phyloP scores from a whole-genome alignment of 2,329 filamentous ascomycete species.

The Curvularia sp. region DNA sequence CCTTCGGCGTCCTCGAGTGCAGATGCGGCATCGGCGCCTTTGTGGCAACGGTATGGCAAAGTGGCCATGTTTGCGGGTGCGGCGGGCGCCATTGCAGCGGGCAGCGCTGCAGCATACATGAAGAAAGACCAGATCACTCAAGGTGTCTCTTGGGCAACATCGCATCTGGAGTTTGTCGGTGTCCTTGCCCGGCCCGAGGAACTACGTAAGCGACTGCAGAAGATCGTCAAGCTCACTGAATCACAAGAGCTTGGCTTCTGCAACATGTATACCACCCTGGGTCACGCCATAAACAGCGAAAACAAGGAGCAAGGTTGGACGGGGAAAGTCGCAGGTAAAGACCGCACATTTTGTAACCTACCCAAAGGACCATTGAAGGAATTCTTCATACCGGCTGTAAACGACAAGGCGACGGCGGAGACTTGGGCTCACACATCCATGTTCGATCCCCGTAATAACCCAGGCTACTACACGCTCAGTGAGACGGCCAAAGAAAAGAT shows the following conservation, averaged over 20 bases:
- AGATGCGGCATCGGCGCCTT: conserved; percentile 54
- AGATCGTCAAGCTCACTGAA: conserved; percentile 68
- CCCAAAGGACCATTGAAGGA: conserved; percentile 46
- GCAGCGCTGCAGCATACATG: conserved; percentile 83
- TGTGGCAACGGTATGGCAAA: conserved; percentile 82
- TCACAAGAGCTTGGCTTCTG: conserved; percentile 77
- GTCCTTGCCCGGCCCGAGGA: conserved; percentile 86
- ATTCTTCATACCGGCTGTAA: conserved; percentile 61
- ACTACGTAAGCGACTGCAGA: conserved; percentile 74
- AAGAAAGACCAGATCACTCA: conserved; percentile 80
- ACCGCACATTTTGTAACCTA: conserved; percentile 85
- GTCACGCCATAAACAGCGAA: conserved; percentile 66
- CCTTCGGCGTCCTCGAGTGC: conserved; percentile 49
- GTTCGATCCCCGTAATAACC: conserved; percentile 76
- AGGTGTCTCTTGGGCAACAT: conserved; percentile 82
- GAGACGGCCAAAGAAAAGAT: conserved; percentile 70
- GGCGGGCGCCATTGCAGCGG: conserved; percentile 78
- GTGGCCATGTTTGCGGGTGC: conserved; percentile 87
- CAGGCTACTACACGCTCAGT: conserved; percentile 72
- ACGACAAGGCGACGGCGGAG: conserved; percentile 81
- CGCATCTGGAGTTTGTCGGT: conserved; percentile 92
- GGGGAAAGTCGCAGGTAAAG: conserved; percentile 68
- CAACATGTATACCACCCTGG: conserved; percentile 87
- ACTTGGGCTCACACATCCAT: conserved; percentile 80
- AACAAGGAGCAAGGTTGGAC: conserved; percentile 44